Conservation (phyloP, 352 stramenopile species). For the Peronospora tabacina region DNA sequence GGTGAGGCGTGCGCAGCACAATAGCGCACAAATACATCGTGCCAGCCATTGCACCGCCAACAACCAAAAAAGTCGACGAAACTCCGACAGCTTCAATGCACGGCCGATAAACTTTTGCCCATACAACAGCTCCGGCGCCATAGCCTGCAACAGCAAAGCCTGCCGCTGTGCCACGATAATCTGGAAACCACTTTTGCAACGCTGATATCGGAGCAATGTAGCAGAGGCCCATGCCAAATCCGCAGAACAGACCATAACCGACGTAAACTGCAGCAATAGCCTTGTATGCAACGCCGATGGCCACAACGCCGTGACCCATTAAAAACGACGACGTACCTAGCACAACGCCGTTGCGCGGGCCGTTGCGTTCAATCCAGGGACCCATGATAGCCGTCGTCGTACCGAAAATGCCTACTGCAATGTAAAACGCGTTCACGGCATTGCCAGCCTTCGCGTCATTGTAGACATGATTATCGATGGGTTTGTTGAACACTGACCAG, state of each 20-base stretch:
- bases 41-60: slow-evolving; percentile 35
- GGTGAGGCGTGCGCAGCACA: slow-evolving; percentile 41
- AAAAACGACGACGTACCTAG: slow-evolving; percentile 47
- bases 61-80: slow-evolving; percentile 41
- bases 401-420: slow-evolving; percentile 51
- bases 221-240: slow-evolving; percentile 61
- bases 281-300: slow-evolving; percentile 41
- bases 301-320: slow-evolving; percentile 35
- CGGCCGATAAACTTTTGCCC: slow-evolving; percentile 55
- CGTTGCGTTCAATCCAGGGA: slow-evolving; percentile 63
- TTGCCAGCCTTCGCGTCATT: slow-evolving; percentile 33
- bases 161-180: slow-evolving; percentile 56
- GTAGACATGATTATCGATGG: slow-evolving; percentile 47
- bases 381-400: slow-evolving; percentile 59
- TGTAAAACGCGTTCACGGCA: slow-evolving; percentile 68
- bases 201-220: slow-evolving; percentile 68
- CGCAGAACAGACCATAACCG: slow-evolving; percentile 55
- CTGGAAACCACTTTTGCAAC: slow-evolving; percentile 68
- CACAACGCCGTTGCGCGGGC: slow-evolving; percentile 41
- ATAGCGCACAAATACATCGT: slow-evolving; percentile 44
- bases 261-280: slow-evolving; percentile 42
- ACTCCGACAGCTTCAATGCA: slow-evolving; percentile 42
- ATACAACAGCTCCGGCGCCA: slow-evolving; percentile 49
- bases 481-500: slow-evolving; percentile 70
- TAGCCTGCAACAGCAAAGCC: slow-evolving; percentile 63